Evolutionary conservation across 2,329 filamentous ascomycete genomes (phyloP), one percentile per base, ranked within the genome.

Genomic region (Nemania sp.): DNA sequence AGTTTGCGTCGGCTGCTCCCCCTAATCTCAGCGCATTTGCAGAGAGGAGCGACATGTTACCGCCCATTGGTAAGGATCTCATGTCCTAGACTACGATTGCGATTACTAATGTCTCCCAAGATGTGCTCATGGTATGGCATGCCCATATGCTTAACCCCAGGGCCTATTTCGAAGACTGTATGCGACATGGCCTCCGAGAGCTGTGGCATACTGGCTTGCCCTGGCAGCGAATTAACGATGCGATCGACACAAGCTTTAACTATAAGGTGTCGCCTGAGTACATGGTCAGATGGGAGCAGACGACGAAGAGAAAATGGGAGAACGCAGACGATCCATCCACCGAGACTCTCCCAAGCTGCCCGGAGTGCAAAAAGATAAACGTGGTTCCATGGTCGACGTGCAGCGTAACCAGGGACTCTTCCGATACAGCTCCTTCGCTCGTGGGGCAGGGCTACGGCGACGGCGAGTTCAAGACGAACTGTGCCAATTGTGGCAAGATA

Each of bases 51-150:
- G 71, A 76, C 9, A 76, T 76, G 56, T 69, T 89, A 42, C 86
- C 86, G 2, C 87, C 87, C 1, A 73, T 89, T 50, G 87, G 85
- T 88, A 73, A 39, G 59, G 10, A 39, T 5, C 50, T 50, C 35
- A 21, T 29, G 34, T 17, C n/a, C 34, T 32, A 62, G 42, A 35
- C 43, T 67, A 25, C 37, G 37, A 40, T 35, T 48, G 39, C 32
- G 68, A 55, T 68, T 67, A 39, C 73, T 76, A 15, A 72, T 42
- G 15, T 12, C 2, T 35, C 13, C 29, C 18, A 73, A 80, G 90
- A 93, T 74, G 84, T 93, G 0, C 74, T 92, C 18, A 90, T 93
- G 88, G 87, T 93, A 0, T 90, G 88, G 87, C 90, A 94, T 73
- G 79, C 89, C 0, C 90, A 91, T 69, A 88, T 91, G 84, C 83